A percentile compares a stretch with the other conserved stretches of the same genome.
Conservation (phyloP, 192 early-diverging fungal genomes). For the Spizellomyces punctatus region DNA sequence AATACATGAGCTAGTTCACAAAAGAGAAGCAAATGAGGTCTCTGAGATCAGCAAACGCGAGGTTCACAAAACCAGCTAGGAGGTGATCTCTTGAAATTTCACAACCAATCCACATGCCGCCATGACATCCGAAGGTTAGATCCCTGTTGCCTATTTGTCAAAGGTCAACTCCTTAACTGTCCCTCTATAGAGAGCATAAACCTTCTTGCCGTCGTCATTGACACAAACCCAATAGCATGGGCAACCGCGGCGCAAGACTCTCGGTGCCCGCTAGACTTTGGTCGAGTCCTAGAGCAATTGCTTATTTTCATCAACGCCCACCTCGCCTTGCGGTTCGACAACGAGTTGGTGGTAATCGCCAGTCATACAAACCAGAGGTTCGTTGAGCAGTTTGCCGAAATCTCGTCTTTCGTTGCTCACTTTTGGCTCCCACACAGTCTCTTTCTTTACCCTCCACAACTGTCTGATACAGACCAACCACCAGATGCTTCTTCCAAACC, state of each 20-base stretch:
- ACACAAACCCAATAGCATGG: constrained; percentile 82
- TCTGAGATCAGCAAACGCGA: too few relatives aligned
- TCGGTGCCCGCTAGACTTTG: constrained; percentile 57
- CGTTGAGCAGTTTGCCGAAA: not conserved
- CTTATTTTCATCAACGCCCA: constrained; percentile 92
- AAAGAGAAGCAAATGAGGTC: too few relatives aligned
- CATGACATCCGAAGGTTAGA: too few relatives aligned
- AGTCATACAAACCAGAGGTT: constrained; percentile 37
- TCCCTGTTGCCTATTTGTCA: too few relatives aligned
- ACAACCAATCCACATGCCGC: too few relatives aligned
- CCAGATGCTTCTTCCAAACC: constrained; percentile 21
- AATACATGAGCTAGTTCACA: too few relatives aligned
- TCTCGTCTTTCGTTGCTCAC: not conserved
- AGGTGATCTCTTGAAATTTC: too few relatives aligned
- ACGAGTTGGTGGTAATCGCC: constrained; percentile 83
- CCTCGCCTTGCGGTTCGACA: constrained; percentile 85
- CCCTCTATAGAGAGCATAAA: constrained; percentile 26
- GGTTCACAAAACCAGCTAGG: too few relatives aligned
- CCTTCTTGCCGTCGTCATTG: constrained; percentile 80
- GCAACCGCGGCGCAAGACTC: constrained; percentile 34
- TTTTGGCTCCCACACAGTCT: not conserved
- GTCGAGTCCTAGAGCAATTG: constrained; percentile 73
- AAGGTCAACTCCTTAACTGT: not conserved
- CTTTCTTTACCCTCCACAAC: constrained; percentile 25
- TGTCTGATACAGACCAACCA: not conserved